Conservation (phyloP, 225 moss, liverwort and hornwort species). For the Polytrichum commune region DNA sequence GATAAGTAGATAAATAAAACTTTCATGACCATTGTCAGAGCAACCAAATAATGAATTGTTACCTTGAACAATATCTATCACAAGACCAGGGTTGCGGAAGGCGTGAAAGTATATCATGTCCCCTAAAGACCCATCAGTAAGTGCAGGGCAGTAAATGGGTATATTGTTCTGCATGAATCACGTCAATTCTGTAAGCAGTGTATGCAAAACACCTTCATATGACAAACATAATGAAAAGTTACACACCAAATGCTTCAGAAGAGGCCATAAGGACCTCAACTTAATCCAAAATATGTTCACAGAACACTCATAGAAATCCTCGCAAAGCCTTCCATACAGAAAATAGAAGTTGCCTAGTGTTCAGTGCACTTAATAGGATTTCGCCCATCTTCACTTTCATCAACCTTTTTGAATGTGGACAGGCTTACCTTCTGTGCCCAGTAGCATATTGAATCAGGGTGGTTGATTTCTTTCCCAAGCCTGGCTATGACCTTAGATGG, state of each 20-base stretch:
- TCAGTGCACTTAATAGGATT: no score
- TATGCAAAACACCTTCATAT: no score
- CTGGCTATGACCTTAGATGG: slow-evolving; percentile 87
- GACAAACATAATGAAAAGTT: no score
- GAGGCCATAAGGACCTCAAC: no score
- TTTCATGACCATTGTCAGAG: background rate
- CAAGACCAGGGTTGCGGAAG: slow-evolving; percentile 81
- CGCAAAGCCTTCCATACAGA: no score
- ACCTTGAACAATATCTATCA: slow-evolving; percentile 91
- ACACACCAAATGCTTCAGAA: no score
- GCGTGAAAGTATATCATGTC: slow-evolving; percentile 99
- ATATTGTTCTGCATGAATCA: slow-evolving; percentile 64
- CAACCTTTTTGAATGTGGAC: background rate
- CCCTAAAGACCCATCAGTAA: slow-evolving; percentile 95
- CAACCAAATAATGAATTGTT: background rate
- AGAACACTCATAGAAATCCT: no score
- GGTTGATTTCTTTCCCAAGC: slow-evolving; percentile 84
- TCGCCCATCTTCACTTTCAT: no score
- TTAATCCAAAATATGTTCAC: no score
- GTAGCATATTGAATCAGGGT: slow-evolving; percentile 72
- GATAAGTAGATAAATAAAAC: background rate
- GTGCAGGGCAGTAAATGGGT: slow-evolving; percentile 89
- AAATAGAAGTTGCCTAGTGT: no score
- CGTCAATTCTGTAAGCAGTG: no score
- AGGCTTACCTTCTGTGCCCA: slow-evolving; percentile 89